These are phyloP conservation scores for Nicotiana knightiana DNA, from an alignment of 257 asterid genomes.

Conservation along the genomic window DNA sequence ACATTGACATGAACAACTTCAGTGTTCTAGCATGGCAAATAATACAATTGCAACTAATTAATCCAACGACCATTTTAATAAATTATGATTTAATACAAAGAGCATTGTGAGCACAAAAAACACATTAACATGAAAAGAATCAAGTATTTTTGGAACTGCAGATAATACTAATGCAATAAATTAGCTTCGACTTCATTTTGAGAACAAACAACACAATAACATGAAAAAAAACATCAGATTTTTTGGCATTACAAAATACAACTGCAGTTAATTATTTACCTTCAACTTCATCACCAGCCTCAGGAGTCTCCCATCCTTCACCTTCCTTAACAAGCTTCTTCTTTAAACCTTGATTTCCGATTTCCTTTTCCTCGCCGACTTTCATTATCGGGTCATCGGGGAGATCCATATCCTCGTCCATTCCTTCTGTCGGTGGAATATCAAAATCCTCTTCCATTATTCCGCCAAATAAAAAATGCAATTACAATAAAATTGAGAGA, in stretches of 20 bases:
- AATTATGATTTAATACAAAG: neutral
- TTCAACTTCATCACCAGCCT: slow-evolving; percentile 53
- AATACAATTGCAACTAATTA: neutral
- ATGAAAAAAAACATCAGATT: neutral
- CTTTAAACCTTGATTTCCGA: slow-evolving; percentile 54
- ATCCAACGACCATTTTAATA: too few species aligned
- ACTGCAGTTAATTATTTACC: slow-evolving; percentile 22
- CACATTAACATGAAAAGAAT: neutral
- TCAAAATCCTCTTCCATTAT: slow-evolving; percentile 59
- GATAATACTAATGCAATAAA: neutral
- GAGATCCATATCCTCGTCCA: slow-evolving; percentile 61
- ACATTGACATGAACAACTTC: neutral
- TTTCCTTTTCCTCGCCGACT: slow-evolving; percentile 75
- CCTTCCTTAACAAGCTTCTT: slow-evolving; percentile 74
- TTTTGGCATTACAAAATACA: neutral
- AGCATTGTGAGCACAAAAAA: neutral
- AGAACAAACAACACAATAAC: neutral
- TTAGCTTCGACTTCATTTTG: neutral
- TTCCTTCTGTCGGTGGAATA: slow-evolving; percentile 40
- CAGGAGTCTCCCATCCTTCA: slow-evolving; percentile 66
- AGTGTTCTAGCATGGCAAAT: neutral
- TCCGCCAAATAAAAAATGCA: neutral
- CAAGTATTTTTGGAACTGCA: neutral
- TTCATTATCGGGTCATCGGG: slow-evolving; percentile 47
- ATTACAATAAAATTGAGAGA: neutral